Evolutionary conservation across 495 filamentous ascomycete species (phyloP).

Genomic region (Hyaloscypha hepaticicola): DNA sequence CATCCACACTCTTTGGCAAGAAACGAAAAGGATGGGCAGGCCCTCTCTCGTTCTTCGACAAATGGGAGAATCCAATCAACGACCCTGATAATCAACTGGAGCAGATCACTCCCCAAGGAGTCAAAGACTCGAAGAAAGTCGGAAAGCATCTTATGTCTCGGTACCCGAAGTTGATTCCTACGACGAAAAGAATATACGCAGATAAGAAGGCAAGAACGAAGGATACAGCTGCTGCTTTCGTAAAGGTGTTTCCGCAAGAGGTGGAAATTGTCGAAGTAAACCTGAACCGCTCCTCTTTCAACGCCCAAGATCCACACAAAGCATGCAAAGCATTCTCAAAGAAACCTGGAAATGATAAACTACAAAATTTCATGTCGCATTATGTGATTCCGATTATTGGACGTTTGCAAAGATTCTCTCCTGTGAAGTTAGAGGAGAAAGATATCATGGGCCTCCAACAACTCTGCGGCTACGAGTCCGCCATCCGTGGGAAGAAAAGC

Average conservation of each 20-base stretch:
- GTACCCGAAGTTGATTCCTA: conserved; percentile 25
- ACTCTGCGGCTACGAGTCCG: conserved; percentile 27
- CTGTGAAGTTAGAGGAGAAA: conserved; percentile 16
- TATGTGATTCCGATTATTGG: conserved; percentile 18
- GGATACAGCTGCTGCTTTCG: conserved; percentile 26
- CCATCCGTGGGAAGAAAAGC: conserved; percentile 21
- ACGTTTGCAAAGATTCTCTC: conserved; percentile 17
- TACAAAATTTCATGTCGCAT: conserved; percentile 8
- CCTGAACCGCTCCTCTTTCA: conserved; percentile 18
- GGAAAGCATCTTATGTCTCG: conserved; percentile 23
- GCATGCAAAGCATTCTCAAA: conserved; percentile 28
- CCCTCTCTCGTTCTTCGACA: conserved; percentile 22
- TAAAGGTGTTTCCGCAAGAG: conserved; percentile 20
- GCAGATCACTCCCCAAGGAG: conserved; percentile 24
- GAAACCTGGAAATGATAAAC: conserved; percentile 22
- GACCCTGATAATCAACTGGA: conserved; percentile 26
- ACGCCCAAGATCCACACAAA: conserved; percentile 27
- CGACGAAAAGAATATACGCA: conserved; percentile 25
- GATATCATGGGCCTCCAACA: conserved; percentile 30
- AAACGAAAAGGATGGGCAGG: conserved; percentile 26
- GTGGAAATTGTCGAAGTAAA: conserved; percentile 22
- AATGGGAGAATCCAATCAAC: conserved; percentile 27
- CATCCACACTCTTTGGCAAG: conserved; percentile 1
- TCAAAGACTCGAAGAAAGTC: conserved; percentile 20
- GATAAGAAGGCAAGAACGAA: conserved; percentile 26